Evolutionary conservation across 768 basidiomycete genomes (phyloP).

Genomic region (Kwoniella sp.): DNA sequence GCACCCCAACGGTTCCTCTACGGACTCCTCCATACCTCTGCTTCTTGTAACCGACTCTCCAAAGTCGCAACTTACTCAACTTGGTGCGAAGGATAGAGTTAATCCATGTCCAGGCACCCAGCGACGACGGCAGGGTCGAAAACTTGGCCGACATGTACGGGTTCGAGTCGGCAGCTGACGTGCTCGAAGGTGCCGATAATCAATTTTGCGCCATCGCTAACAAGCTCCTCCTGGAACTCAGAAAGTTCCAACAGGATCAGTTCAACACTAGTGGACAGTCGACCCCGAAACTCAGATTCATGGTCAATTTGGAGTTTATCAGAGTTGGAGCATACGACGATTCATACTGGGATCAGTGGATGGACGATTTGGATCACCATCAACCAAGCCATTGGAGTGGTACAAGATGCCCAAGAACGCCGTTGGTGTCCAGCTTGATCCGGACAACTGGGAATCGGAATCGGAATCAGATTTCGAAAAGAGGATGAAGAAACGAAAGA

Average conservation of each 20-base stretch:
- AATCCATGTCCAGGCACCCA: too few relatives aligned
- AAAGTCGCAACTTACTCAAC: not conserved
- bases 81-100: too few relatives aligned
- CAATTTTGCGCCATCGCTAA: not conserved
- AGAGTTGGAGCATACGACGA: not conserved
- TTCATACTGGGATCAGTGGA: not conserved
- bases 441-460: not conserved
- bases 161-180: not conserved
- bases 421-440: not conserved
- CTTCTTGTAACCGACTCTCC: not conserved
- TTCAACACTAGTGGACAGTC: too few relatives aligned
- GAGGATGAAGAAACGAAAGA: not conserved
- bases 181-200: not conserved
- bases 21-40: not conserved
- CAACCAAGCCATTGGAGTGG: not conserved
- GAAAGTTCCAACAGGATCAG: not conserved
- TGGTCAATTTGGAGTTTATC: not conserved
- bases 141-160: not conserved
- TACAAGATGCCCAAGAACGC: not conserved
- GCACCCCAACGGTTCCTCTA: not conserved
- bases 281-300: not conserved
- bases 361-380: not conserved
- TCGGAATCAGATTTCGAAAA: not conserved
- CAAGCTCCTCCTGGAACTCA: not conserved
- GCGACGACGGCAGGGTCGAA: not conserved